These are phyloP conservation scores for Torulaspora globosa DNA, from an alignment of 1,139 yeast species.

Conservation along the genomic window DNA sequence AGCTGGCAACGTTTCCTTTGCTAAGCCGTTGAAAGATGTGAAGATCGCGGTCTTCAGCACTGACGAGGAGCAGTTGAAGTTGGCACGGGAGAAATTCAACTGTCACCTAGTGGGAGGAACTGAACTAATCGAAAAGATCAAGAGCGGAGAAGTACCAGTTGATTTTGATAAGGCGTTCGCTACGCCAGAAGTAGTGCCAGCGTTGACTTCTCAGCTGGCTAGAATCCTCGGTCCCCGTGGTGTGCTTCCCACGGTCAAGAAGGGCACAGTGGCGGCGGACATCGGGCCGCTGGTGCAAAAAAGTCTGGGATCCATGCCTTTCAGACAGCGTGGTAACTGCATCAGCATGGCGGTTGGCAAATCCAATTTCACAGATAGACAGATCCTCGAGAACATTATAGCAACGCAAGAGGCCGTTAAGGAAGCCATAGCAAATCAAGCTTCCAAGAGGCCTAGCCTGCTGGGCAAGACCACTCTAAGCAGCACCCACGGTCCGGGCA, in stretches of 20 bases:
- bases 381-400: conserved; percentile 66
- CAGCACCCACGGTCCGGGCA: conserved; percentile 77
- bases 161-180: conserved; percentile 78
- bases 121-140: conserved; percentile 62
- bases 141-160: conserved; percentile 50
- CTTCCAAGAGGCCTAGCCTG: conserved; percentile 63
- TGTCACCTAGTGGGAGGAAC: conserved; percentile 59
- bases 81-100: conserved; percentile 58
- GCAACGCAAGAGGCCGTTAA: conserved; percentile 66
- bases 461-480: conserved; percentile 67
- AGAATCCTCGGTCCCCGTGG: conserved; percentile 84
- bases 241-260: conserved; percentile 80
- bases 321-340: conserved; percentile 57
- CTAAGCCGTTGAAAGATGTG: conserved; percentile 66
- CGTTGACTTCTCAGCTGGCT: conserved; percentile 59
- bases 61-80: conserved; percentile 48
- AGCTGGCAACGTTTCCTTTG: conserved; percentile 68
- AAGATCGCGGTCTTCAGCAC: conserved; percentile 67
- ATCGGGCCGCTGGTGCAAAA: conserved; percentile 49
- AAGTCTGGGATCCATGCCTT: conserved; percentile 64
- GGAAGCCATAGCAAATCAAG: conserved; percentile 51
- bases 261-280: conserved; percentile 80
- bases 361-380: conserved; percentile 72
- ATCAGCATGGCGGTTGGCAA: conserved; percentile 72
- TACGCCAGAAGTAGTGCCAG: conserved; percentile 69